Conservation (phyloP, 306 rosid genomes). For the Trifolium dubium region DNA sequence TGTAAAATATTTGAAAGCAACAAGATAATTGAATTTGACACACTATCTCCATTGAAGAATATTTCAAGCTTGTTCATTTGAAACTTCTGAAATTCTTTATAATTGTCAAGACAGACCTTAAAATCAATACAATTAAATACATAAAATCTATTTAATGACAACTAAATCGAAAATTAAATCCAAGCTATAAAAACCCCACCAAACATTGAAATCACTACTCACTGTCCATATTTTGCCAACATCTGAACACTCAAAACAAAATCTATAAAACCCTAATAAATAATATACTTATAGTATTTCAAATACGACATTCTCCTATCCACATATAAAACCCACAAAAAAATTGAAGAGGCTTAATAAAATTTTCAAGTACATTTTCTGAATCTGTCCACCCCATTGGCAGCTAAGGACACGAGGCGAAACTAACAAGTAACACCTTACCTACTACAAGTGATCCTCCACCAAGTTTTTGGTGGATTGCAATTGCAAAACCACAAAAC, state of each 20-base stretch:
- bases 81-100: background rate
- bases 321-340: background rate
- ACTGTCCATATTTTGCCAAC: background rate
- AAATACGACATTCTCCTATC: background rate
- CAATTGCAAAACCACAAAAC: too few relatives aligned
- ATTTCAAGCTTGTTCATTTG: slow-evolving; percentile 11
- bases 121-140: background rate
- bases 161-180: slow-evolving; percentile 1
- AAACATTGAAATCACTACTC: background rate
- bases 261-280: slow-evolving; percentile 1
- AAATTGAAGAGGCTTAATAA: background rate
- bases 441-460: background rate
- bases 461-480: background rate
- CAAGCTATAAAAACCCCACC: background rate
- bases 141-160: background rate
- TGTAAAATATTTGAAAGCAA: background rate
- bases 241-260: slow-evolving; percentile 1
- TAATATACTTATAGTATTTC: background rate
- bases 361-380: too few relatives aligned
- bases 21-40: background rate
- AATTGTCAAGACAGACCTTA: background rate
- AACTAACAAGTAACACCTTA: background rate
- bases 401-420: background rate
- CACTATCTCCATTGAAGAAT: background rate
- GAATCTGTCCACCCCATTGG: background rate